Percentiles rank a stretch among this genome's conserved stretches.
phyloP scores from a whole-genome alignment of 179 eudicot genomes.

The Carnegiea gigantea region DNA sequence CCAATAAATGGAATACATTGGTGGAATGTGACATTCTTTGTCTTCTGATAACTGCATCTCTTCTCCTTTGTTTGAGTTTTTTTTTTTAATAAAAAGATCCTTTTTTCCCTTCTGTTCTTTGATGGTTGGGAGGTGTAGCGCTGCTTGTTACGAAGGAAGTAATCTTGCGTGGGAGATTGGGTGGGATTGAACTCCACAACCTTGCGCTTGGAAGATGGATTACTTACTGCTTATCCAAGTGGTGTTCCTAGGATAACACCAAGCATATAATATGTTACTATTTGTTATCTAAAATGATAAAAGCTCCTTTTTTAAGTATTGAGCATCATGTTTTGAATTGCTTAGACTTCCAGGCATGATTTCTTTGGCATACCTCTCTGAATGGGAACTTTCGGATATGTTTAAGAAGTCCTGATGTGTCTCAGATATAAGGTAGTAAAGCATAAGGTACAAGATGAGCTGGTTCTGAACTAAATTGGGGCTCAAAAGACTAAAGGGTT shows the following conservation, averaged over 20 bases:
- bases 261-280: neutral
- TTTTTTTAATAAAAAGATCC: no score
- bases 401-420: neutral
- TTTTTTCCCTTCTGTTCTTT: no score
- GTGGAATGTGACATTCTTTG: neutral
- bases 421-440: neutral
- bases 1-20: neutral
- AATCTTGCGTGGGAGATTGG: neutral
- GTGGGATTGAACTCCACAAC: neutral
- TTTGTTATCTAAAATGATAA: neutral
- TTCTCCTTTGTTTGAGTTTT: neutral
- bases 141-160: neutral
- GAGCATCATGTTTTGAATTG: neutral
- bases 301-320: neutral
- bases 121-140: no score
- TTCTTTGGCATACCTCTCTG: neutral
- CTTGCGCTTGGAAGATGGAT: neutral
- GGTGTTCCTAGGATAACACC: neutral
- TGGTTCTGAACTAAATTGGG: neutral
- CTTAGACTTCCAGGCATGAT: neutral
- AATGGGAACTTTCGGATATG: neutral
- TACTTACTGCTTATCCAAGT: neutral
- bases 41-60: neutral
- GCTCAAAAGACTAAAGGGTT: neutral
- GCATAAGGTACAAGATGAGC: neutral